A percentile compares a stretch with the other conserved stretches of the same genome.
Evolutionary conservation across 1,284 basidiomycete genomes (phyloP).

Genomic region (Xerocomus nothofagi): DNA sequence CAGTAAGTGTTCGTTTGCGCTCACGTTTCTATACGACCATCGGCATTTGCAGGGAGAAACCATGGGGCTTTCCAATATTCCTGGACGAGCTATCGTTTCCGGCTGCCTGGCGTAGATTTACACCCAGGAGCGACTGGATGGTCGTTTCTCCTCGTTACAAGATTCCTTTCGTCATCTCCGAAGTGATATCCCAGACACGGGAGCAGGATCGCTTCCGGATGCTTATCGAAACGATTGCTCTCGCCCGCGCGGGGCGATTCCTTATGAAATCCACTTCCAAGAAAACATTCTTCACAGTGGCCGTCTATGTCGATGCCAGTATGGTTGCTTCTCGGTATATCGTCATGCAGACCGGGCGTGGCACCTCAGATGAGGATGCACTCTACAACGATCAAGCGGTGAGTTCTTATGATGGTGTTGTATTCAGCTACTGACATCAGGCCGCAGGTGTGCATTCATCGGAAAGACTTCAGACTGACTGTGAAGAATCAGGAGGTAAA

Average conservation of each 20-base stretch:
- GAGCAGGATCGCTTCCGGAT: not conserved
- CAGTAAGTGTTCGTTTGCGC: not conserved
- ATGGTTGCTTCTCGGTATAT: slow-evolving; percentile 8
- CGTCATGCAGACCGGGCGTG: not conserved
- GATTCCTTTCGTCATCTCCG: slow-evolving; percentile 5
- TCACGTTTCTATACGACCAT: not conserved
- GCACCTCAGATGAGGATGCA: not conserved
- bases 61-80: slow-evolving; percentile 6
- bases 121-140: slow-evolving; percentile 1
- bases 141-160: not conserved
- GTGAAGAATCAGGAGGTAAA: not conserved
- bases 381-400: not conserved
- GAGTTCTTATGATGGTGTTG: not conserved
- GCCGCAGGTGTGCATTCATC: slow-evolving; percentile 2
- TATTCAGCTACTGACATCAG: not conserved
- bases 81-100: not conserved
- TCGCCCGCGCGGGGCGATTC: not conserved
- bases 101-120: not conserved
- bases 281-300: not conserved
- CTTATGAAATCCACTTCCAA: not conserved
- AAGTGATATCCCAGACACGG: not conserved
- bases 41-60: not conserved
- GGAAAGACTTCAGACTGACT: not conserved
- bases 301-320: not conserved
- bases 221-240: not conserved